Evolutionary conservation across 2,329 filamentous ascomycete genomes (phyloP).

Genomic region (Colletotrichum limetticola): DNA sequence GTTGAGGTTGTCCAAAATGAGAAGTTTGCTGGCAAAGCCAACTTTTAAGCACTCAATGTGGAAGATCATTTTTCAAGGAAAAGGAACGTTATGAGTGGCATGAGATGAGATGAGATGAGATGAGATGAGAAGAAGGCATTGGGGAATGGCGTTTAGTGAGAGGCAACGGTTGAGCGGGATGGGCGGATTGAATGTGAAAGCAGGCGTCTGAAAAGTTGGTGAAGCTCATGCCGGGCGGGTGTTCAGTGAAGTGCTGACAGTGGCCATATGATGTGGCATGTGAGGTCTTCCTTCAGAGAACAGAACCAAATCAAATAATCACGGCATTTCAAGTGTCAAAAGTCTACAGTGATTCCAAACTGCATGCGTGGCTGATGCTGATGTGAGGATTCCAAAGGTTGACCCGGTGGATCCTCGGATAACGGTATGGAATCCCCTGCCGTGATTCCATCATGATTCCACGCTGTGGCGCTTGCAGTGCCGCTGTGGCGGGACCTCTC

Average conservation of each 20-base stretch:
- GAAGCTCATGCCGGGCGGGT: not conserved
- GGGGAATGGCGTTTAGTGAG: not conserved
- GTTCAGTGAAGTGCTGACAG: not conserved
- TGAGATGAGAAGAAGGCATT: too few species aligned
- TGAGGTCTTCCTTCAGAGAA: not conserved
- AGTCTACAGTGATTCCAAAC: not conserved
- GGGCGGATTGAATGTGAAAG: not conserved
- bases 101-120: too few species aligned
- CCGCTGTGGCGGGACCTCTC: constrained; percentile 18
- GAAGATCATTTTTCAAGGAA: fast-evolving
- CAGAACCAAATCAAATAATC: not conserved
- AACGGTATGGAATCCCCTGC: constrained; percentile 5
- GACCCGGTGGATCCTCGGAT: not conserved
- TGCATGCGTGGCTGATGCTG: not conserved
- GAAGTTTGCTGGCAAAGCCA: constrained; percentile 64
- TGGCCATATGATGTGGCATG: not conserved
- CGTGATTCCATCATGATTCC: constrained; percentile 25
- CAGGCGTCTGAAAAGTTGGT: not conserved
- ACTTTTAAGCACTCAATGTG: constrained; percentile 54
- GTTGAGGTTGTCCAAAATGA: constrained; percentile 85
- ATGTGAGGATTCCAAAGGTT: not conserved
- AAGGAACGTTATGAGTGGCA: not conserved
- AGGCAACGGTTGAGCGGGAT: not conserved
- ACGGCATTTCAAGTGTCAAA: not conserved
- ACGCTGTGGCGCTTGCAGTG: constrained; percentile 19